Evolutionary conservation across 2,329 filamentous ascomycete genomes (phyloP).

Genomic region (Penicillium digitatum): DNA sequence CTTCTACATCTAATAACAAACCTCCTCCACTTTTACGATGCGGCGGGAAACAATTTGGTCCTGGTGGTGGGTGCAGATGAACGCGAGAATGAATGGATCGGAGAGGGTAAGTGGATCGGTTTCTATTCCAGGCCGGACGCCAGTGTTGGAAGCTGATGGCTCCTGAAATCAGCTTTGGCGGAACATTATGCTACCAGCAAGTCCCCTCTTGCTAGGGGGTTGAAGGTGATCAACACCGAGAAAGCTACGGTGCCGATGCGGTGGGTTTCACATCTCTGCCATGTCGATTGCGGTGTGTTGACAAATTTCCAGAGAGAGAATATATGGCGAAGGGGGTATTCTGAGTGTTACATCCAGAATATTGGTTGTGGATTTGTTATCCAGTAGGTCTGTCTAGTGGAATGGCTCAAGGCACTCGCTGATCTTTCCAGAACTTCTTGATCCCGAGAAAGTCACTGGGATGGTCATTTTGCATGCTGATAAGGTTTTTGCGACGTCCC

Average conservation of each 20-base stretch:
- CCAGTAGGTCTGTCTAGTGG: constrained; percentile 44
- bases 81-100: constrained; percentile 93
- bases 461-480: constrained; percentile 86
- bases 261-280: constrained; percentile 27
- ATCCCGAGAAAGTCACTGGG: constrained; percentile 81
- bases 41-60: constrained; percentile 87
- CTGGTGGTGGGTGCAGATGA: constrained; percentile 86
- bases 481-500: constrained; percentile 72
- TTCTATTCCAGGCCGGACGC: not conserved
- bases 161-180: constrained; percentile 60
- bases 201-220: constrained; percentile 73
- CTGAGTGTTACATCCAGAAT: constrained; percentile 96
- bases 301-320: constrained; percentile 64
- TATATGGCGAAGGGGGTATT: constrained; percentile 84
- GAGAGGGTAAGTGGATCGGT: constrained; percentile 56
- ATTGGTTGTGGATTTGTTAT: constrained; percentile 86
- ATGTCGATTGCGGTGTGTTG: constrained; percentile 13
- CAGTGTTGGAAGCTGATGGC: constrained; percentile 10
- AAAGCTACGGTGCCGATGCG: constrained; percentile 75
- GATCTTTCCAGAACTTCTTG: constrained; percentile 54
- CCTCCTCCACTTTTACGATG: constrained; percentile 93
- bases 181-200: constrained; percentile 91
- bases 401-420: constrained; percentile 5
- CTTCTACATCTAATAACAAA: constrained; percentile 92
- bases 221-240: constrained; percentile 93